Evolutionary conservation across 768 basidiomycete species (phyloP).

Genomic region (Tulasnella sp.): DNA sequence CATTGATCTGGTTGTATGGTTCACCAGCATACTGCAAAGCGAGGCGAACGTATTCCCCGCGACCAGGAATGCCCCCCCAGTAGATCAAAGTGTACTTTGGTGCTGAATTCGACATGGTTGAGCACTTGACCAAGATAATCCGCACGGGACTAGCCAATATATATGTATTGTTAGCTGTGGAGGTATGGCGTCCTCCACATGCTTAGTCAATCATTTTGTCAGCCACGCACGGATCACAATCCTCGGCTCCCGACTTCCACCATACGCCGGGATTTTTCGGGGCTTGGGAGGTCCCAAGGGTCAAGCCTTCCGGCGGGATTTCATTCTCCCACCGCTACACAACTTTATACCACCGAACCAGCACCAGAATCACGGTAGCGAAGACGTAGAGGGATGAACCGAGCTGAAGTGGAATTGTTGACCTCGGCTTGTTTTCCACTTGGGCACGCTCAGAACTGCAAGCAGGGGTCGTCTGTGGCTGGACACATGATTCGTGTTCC

Average conservation of each 20-base stretch:
- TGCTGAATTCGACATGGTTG: not conserved
- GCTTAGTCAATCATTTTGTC: not conserved
- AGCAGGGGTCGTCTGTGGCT: not conserved
- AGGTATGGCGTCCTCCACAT: not conserved
- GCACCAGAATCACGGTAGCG: not conserved
- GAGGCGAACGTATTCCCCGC: conserved; percentile 37
- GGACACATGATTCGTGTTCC: no score
- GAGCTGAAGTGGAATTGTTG: not conserved
- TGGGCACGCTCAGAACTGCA: not conserved
- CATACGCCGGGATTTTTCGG: no score
- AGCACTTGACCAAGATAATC: not conserved
- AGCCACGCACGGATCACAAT: no score
- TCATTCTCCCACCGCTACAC: not conserved
- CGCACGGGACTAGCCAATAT: not conserved
- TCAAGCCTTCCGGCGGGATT: not conserved
- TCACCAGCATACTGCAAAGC: conserved; percentile 34
- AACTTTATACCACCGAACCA: no score
- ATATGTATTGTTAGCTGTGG: not conserved
- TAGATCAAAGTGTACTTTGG: conserved; percentile 11
- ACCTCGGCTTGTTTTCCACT: not conserved
- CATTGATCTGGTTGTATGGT: conserved; percentile 30
- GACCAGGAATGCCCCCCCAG: conserved; percentile 30
- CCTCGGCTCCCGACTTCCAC: no score
- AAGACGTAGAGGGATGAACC: not conserved
- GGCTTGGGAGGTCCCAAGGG: not conserved